Evolutionary conservation across 1,139 yeast species (phyloP), one percentile per base, ranked within the genome.

Genomic region (Blastobotrys proliferans): DNA sequence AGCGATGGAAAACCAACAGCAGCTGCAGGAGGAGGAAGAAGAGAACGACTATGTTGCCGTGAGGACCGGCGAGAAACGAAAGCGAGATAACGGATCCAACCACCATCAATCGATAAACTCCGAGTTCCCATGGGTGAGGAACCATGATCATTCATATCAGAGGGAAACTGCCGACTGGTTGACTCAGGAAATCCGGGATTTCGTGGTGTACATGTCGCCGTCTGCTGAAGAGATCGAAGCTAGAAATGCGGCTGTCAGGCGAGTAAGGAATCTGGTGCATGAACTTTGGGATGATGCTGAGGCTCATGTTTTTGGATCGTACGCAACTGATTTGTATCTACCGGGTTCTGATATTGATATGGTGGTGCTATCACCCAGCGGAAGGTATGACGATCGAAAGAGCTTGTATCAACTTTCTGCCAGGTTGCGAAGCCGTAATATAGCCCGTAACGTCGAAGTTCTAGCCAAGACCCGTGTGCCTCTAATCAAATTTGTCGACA

Each of bases 281-380:
- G 58, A 66, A 2, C 69, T 83, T 44, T 92, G 98, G 97, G 79
- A 81, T 0, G 86, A 79, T 49, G 82, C 95, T 2, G 83, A 82
- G 45, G 76, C 84, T 8, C 84, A 82, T 54, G 95, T 90, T 13
- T 92, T 94, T 69, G 99, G 99, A 0, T 88, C 97, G 0, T 86
- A 79, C 62, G 97, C 98, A 0, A 90, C 98, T 0, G 97, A 90
- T 60, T 68, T 94, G 50, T 92, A 90, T 57, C 69, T 94, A 19
- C 98, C 98, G 0, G 96, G 96, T 1, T 87, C 97, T 0, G 99
- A 94, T 69, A 88, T 94, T 27, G 99, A 94, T 64, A 81, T 94
- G 81, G 97, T 90, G 34, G 76, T 94, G 21, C 70, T 82, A 6
- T 83, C 95, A 9, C 67, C 71, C 14, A 62, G 71, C 3, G 83